phyloP scores from a whole-genome alignment of 805 yeast species.

The Ogataea paradorogensis region DNA sequence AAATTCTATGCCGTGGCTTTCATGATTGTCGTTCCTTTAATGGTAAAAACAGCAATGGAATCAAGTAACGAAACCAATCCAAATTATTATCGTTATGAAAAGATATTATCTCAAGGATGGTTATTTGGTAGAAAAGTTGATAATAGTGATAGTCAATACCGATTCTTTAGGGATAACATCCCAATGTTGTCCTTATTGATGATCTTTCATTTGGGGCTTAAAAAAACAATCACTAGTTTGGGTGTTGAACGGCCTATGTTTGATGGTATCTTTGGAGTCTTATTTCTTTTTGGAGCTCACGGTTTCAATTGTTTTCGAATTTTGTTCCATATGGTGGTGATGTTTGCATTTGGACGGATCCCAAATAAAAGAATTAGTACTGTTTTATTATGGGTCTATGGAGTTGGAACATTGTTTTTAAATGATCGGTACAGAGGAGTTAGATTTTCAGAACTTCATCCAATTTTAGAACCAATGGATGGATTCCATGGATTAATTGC shows the following conservation, averaged over 20 bases:
- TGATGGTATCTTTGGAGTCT: constrained; percentile 68
- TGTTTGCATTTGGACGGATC: constrained; percentile 48
- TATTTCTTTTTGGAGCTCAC: constrained; percentile 71
- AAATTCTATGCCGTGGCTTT: constrained; percentile 62
- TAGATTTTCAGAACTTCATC: constrained; percentile 44
- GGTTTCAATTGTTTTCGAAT: constrained; percentile 73
- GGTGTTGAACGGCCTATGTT: constrained; percentile 49
- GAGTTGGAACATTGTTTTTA: constrained; percentile 70
- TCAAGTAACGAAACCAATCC: constrained; percentile 75
- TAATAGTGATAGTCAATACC: constrained; percentile 86
- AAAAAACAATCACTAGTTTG: constrained; percentile 37
- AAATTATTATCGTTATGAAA: constrained; percentile 62
- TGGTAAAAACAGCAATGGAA: constrained; percentile 78
- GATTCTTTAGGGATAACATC: constrained; percentile 82
- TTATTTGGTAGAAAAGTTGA: constrained; percentile 86
- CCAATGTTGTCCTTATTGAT: constrained; percentile 57
- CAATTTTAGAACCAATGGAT: constrained; percentile 52
- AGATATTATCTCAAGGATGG: constrained; percentile 79
- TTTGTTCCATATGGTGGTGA: constrained; percentile 51
- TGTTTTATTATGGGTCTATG: constrained; percentile 67
- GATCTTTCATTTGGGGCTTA: constrained; percentile 48
- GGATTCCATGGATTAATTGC: constrained; percentile 71
- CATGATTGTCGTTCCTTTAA: constrained; percentile 69
- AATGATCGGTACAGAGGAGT: constrained; percentile 65
- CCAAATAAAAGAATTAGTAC: constrained; percentile 39